Evolutionary conservation across 73 alveolate genomes (phyloP), one percentile per base, ranked within the genome.

Genomic region (Paramecium pentaurelia): DNA sequence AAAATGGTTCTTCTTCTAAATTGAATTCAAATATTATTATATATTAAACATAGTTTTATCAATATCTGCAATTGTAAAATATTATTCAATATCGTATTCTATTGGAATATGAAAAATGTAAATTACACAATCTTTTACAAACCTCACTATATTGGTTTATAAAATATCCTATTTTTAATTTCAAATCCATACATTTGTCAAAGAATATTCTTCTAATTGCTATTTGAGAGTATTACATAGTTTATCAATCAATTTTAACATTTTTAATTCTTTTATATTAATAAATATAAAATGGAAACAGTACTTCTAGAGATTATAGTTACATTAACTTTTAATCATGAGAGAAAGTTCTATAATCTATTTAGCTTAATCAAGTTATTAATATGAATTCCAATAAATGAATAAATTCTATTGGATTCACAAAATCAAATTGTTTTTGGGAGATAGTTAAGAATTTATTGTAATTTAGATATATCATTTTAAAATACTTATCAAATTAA

Each of bases 391-490:
- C 91, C 91, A 20, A 25, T 49, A 22, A 44, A 80, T 44, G 91
- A 80, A 8, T 42, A n/a, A n/a, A 80, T 80, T 49, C 77, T 45
- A 49, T 49, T 80, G 32, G 91, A 80, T 80, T 47, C 45, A 12
- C 91, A 80, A 14, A 80, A 80, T 80, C 22, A 80, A 27, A 80
- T 77, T 1, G 91, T 80, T 8, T 80, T 44, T 34, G 77, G 45
- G 47, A 80, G 75, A 77, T 80, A 80, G 2, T 16, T 16, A 18
- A 1, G 6, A 27, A n/a, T 11, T 22, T 1, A 45, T 9, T 42
- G 25, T 25, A 44, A 27, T 38, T 18, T 75, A 75, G 88, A 75
- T 75, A 75, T 38, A 42, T 75, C 22, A 42, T 75, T 37, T 75
- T 70, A 75, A 75, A 75, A 25, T n/a, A 28, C 27, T 68, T 68